Evolutionary conservation across 2,329 filamentous ascomycete genomes (phyloP), one percentile per base, ranked within the genome.

Genomic region (Fusarium penzigii): DNA sequence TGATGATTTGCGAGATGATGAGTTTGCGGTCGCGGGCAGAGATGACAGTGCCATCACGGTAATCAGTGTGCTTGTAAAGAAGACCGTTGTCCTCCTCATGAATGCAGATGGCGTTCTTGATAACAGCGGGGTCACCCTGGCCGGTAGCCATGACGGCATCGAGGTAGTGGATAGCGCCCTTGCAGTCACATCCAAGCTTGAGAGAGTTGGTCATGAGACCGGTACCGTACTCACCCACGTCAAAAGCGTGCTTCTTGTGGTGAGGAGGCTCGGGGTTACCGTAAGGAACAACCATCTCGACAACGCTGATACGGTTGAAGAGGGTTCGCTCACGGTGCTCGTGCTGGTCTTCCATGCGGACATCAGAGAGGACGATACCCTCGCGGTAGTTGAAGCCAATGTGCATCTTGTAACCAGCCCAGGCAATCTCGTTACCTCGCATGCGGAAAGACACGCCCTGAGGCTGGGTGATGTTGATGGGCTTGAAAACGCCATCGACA

Each of bases 91-190:
- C 73, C 52, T 73, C 70, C 56, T 74, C 68, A 74, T 97, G 92
- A 61, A 97, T 92, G 72, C 92, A 97, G 64, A 97, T 90, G 41
- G 92, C 92, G 67, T 97, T 96, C 78, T 96, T 93, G 75, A 96
- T 90, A 2, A 86, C 87, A 13, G 86, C 86, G 17, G 89, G 79
- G n/a, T 83, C 81, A 42, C 92, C 92, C 5, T 84, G 82, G n/a
- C 85, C 81, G 55, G 92, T 92, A 46, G 92, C 89, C 70, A 96
- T 95, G 32, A 88, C 83, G 6, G 90, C 91, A 64, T 96, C 90
- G 70, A 97, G 84, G 70, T 97, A 97, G 70, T 94, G 90, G 64
- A 97, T 96, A 1, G 87, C 85, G 12, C 91, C 91, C 72, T 95
- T 94, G 80, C 91, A 96, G 71, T 93, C 89, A 65, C 89, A 92